A percentile compares a stretch with the other conserved stretches of the same genome.
Evolutionary conservation across 306 rosid species (phyloP).

Genomic region (Glycine latifolia): DNA sequence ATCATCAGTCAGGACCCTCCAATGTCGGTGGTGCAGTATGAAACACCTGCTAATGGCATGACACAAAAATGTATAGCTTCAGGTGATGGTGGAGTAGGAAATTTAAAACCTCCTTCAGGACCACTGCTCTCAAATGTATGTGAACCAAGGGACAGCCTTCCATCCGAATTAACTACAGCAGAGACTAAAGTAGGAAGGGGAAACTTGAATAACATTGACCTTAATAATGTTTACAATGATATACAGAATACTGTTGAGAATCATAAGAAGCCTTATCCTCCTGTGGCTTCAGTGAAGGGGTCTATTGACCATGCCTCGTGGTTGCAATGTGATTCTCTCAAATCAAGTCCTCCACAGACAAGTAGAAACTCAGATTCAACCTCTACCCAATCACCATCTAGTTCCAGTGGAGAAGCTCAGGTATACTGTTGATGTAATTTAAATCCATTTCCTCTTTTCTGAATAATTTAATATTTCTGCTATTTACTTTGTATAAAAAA

Average conservation of each 20-base stretch:
- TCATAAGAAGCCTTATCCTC: conserved; percentile 49
- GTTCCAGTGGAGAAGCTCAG: conserved; percentile 75
- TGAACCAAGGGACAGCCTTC: conserved; percentile 46
- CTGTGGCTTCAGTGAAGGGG: conserved; percentile 42
- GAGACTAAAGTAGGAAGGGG: conserved; percentile 47
- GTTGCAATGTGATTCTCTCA: conserved; percentile 53
- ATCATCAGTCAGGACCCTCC: conserved; percentile 40
- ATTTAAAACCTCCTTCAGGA: conserved; percentile 49
- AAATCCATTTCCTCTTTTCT: conserved; percentile 35
- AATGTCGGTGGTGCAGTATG: conserved; percentile 45
- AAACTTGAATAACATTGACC: conserved; percentile 62
- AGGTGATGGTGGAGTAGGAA: conserved; percentile 49
- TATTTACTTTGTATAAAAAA: conserved; percentile 7
- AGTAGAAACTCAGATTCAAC: conserved; percentile 70
- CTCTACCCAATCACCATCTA: conserved; percentile 67
- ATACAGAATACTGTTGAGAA: conserved; percentile 54
- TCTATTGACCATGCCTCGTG: conserved; percentile 47
- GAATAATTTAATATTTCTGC: conserved; percentile 7
- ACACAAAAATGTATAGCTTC: conserved; percentile 45
- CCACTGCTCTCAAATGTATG: conserved; percentile 38
- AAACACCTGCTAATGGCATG: conserved; percentile 44
- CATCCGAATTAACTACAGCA: conserved; percentile 43
- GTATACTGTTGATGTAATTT: conserved; percentile 48
- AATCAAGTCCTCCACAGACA: conserved; percentile 65
- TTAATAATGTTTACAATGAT: conserved; percentile 64